Evolutionary conservation across 805 yeast species (phyloP), one percentile per base, ranked within the genome.

Genomic region (Metschnikowia borealis): DNA sequence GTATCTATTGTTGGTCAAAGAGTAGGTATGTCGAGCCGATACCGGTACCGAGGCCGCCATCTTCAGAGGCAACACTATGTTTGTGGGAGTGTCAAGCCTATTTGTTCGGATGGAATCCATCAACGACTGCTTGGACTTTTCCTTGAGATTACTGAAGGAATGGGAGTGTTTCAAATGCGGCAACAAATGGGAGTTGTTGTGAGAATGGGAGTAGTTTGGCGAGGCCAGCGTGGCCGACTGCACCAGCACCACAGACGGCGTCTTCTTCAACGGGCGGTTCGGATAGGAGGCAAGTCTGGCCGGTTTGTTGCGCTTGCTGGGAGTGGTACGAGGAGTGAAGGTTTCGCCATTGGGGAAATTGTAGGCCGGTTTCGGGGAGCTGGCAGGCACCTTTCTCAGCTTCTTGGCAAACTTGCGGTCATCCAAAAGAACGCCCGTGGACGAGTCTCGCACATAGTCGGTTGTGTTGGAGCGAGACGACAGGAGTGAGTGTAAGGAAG

Each of bases 261-360:
- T 20, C 11, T 52, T 49, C 3, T 55, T 50, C 21, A 45, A 23
- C 8, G 44, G 42, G 20, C 46, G 44, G 21, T 40, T 38, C 34
- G 23, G 32, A 38, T 46, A 47, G 51, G 46, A 36, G 50, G 38
- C 46, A 42, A 64, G 52, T 55, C 67, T 71, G 38, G 57, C 56
- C 6, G 80, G 80, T 46, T 72, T 66, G 31, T 66, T 58, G 48
- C 78, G 63, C 43, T 66, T 70, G n/a, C 66, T 51, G 1, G 77
- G 77, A 11, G 69, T 66, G 40, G 59, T 62, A 37, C 82, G 60
- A 1, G 82, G 82, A 34, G 77, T 63, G 60, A 78, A 79, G 2
- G 77, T 69, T 57, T 79, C 83, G 44, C 83, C 83, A 59, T 79
- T 78, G 14, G 82, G 82, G 58, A 79, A 79, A 53, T 66, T 71